A percentile compares a stretch with the other conserved stretches of the same genome.
These are phyloP conservation scores for Vigna radiata DNA, from an alignment of 306 rosid genomes.

Conservation along the genomic window DNA sequence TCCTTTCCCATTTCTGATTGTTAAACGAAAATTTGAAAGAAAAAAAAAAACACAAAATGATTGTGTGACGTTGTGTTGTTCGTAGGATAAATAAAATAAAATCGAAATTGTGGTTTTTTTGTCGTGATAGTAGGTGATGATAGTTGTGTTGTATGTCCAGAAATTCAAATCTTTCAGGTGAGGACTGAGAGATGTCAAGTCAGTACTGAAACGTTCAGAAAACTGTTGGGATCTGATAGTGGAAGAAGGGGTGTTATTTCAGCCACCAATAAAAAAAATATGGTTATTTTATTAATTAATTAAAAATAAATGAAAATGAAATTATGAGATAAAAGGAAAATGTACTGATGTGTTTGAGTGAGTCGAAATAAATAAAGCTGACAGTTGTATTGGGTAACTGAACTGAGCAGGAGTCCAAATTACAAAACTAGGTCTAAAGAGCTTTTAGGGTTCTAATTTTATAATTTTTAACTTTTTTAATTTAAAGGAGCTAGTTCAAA, in stretches of 20 bases:
- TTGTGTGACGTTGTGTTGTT: not conserved
- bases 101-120: conserved; percentile 10
- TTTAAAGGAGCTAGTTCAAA: too few relatives aligned
- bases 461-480: too few relatives aligned
- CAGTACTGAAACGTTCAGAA: conserved; percentile 44
- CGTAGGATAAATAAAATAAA: not conserved
- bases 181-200: conserved; percentile 50
- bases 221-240: conserved; percentile 61
- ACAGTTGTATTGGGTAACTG: not conserved
- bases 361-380: conserved; percentile 38
- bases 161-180: conserved; percentile 50
- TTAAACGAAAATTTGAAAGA: not conserved
- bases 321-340: not conserved
- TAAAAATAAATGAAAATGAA: not conserved
- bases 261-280: conserved; percentile 16
- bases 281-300: not conserved
- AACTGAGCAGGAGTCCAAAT: conserved; percentile 7
- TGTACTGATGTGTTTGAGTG: not conserved
- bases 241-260: conserved; percentile 22
- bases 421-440: conserved; percentile 26
- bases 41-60: not conserved
- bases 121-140: conserved; percentile 42
- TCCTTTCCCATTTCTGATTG: not conserved
- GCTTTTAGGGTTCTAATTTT: not conserved
- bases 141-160: conserved; percentile 18